Conservation (phyloP, 768 basidiomycete genomes). For the Panellus pusillus region DNA sequence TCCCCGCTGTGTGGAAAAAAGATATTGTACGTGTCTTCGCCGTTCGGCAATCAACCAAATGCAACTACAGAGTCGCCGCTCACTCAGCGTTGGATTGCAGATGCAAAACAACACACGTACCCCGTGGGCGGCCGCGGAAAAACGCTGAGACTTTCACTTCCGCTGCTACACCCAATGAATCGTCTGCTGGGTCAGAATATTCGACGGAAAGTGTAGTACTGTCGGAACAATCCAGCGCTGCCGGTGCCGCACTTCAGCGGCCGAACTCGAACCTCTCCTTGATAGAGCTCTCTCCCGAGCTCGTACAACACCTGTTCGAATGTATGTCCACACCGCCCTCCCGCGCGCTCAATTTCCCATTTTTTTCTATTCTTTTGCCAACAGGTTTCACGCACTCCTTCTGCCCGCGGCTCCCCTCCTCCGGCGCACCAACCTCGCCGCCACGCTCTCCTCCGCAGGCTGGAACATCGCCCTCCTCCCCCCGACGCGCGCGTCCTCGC, state of each 20-base stretch:
- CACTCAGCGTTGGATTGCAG: too few species aligned
- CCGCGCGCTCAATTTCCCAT: too few species aligned
- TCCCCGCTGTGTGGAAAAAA: constrained; percentile 16
- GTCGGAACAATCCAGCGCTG: too few species aligned
- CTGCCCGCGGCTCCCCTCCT: constrained; percentile 2
- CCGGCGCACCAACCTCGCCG: neutral
- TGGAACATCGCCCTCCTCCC: constrained; percentile 8
- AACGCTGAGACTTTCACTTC: neutral
- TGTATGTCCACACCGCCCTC: too few species aligned
- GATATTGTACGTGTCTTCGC: constrained; percentile 3
- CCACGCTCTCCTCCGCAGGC: neutral
- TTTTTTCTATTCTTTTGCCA: neutral
- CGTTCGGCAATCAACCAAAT: neutral
- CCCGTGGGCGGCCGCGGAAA: constrained; percentile 3
- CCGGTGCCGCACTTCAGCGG: too few species aligned
- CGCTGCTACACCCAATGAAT: too few species aligned
- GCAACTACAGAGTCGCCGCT: too few species aligned
- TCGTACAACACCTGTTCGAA: too few species aligned
- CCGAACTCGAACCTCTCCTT: too few species aligned
- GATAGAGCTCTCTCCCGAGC: too few species aligned
- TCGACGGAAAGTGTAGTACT: too few species aligned
- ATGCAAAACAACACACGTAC: constrained; percentile 14
- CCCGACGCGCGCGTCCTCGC: constrained; percentile 12
- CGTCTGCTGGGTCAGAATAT: too few species aligned
- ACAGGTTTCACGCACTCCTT: neutral